Evolutionary conservation across 257 asterid species (phyloP), one percentile per base, ranked within the genome.

Genomic region (Solanum rostratum): DNA sequence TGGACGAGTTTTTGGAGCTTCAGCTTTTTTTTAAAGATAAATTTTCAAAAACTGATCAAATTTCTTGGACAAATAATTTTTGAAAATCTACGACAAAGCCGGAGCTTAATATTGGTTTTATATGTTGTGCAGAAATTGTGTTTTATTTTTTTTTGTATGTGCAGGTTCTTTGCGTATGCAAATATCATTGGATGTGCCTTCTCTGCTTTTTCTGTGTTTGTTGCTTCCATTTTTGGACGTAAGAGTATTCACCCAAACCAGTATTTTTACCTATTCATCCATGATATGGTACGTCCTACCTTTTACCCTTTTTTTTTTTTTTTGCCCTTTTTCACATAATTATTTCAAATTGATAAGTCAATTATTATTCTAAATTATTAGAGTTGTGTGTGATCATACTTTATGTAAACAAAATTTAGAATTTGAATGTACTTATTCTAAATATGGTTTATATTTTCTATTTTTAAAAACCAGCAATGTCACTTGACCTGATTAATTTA

Each of bases 121-220:
- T n/a, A n/a, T n/a, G n/a, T 33, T 10, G 15, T 33, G 2, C 46
- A 12, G 14, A 50, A 30, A 6, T 63, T 63, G 39, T 27, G n/a
- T 24, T 7, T 63, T 18, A 3, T 55, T 55, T 15, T 8, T 50
- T 69, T 30, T 10, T 2, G 7, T 33, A 46, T 46, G 14, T 71
- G 80, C 87, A 95, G 98, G 92, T 92, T 93, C 86, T 92, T 93
- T 43, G 94, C 91, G 2, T 80, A 24, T 46, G 93, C 93, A 22
- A 93, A 93, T 87, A 65, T 94, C 37, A 88, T 89, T 7, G 96
- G 86, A 7, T 87, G 87, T 14, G 92, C 76, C 41, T 86, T 83
- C 84, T 86, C 97, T 14, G 54, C 87, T 39, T 46, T 92, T 13
- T 89, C 95, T 0, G 66, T 90, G 1, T 16, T 91, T 16, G 10